These are phyloP conservation scores for Aspergillus aculeatus DNA, from an alignment of 2,329 filamentous ascomycete genomes.

Conservation along the genomic window DNA sequence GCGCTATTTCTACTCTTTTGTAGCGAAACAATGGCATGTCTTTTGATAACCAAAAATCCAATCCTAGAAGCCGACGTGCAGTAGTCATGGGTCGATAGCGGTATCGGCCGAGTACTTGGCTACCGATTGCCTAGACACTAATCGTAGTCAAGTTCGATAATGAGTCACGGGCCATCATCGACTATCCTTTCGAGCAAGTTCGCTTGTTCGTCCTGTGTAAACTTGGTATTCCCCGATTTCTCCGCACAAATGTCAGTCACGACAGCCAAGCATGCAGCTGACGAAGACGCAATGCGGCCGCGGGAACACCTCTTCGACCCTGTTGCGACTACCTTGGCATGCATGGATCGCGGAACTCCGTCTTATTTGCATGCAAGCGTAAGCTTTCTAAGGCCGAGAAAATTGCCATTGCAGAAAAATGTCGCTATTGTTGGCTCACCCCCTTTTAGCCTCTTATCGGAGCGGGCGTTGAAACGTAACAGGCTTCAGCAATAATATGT, in stretches of 20 bases:
- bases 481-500: not conserved
- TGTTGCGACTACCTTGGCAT: not conserved
- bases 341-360: not conserved
- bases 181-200: not conserved
- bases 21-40: not conserved
- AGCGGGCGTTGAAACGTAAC: not conserved
- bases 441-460: not conserved
- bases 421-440: not conserved
- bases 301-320: not conserved
- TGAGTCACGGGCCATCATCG: not conserved
- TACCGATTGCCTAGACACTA: not conserved
- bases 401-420: not conserved
- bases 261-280: not conserved
- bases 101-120: not conserved
- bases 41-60: not conserved
- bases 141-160: not conserved
- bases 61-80: not conserved
- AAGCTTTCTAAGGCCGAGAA: not conserved
- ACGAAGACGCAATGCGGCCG: not conserved
- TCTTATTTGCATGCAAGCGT: not conserved
- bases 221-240: too few species aligned
- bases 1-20: not conserved
- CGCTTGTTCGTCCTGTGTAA: too few species aligned
- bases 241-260: not conserved
- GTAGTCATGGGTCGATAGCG: not conserved